phyloP scores from a whole-genome alignment of 148 eudicot species.

The Rhododendron mucronatum region DNA sequence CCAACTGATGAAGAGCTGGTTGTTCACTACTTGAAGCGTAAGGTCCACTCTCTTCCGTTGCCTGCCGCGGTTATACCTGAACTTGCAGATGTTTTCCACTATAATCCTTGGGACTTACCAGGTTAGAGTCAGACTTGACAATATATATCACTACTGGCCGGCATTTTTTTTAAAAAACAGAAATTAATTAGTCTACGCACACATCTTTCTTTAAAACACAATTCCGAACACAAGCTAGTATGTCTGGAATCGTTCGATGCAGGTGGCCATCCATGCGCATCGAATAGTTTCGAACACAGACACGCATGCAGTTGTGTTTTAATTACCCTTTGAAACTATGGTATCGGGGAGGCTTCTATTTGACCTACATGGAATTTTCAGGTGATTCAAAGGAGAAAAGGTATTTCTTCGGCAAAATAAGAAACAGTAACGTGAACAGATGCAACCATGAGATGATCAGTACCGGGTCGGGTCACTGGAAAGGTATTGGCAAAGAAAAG shows the following conservation, averaged over 20 bases:
- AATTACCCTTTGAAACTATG: too few species aligned
- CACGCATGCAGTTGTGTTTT: too few species aligned
- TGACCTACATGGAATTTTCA: background rate
- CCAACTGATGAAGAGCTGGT: slow-evolving; percentile 59
- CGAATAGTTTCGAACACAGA: background rate
- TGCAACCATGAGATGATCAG: slow-evolving; percentile 3
- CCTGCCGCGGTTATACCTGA: slow-evolving; percentile 49
- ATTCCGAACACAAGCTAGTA: background rate
- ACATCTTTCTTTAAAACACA: background rate
- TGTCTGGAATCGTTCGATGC: background rate
- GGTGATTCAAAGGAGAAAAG: slow-evolving; percentile 50
- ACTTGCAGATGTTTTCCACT: slow-evolving; percentile 14
- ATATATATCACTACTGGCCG: background rate
- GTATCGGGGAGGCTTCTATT: background rate
- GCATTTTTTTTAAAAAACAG: background rate
- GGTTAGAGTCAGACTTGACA: slow-evolving; percentile 42
- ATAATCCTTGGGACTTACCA: slow-evolving; percentile 46
- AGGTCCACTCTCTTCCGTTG: slow-evolving; percentile 31
- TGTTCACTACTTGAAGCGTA: slow-evolving; percentile 45
- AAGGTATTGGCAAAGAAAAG: slow-evolving; percentile 27
- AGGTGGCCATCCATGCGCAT: background rate
- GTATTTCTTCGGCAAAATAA: slow-evolving; percentile 35
- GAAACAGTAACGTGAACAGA: slow-evolving; percentile 11
- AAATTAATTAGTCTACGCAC: background rate
- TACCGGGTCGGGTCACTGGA: slow-evolving; percentile 43